Evolutionary conservation across 192 early-diverging fungal species (phyloP), one percentile per base, ranked within the genome.

Genomic region (Funneliformis geosporum): DNA sequence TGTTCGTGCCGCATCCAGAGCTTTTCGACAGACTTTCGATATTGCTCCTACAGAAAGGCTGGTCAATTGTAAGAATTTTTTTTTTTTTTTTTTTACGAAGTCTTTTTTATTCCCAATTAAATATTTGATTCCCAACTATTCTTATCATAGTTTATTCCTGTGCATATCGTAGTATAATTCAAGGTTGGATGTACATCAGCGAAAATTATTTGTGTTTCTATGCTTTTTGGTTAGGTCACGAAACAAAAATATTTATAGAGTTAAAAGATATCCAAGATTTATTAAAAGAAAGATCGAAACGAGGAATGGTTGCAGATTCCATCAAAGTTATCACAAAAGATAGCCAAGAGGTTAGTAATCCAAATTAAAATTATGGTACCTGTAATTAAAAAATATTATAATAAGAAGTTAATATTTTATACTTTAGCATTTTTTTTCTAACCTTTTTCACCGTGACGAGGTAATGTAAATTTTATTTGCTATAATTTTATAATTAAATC

Each of bases 151-250:
- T 90, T 83, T 99, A 99, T 85, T 95, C 96, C 12, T 96, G 95
- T 79, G 92, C 95, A 4, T 96, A 95, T 77, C 90, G 95, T 65
- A 88, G 88, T 33, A 88, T 93, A 65, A 93, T 93, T 82, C 98
- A 99, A 85, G 98, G 98, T 0, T 99, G 98, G 98, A 85, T 99
- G 84, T 99, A 99, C 80, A 90, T 99, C 60, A 95, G 94, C 68
- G 91, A 95, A 80, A 94, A 96, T 78, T 93, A 96, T 82, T 82
- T 97, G 33, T 95, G 94, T 87, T 99, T 99, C 81, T 95, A 99
- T 85, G 96, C 96, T 25, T 96, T 96, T 76, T 86, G 98, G 59
- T 89, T 99, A 50, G 96, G 96, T 2, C 88, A 91, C 6, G 98
- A 99, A 82, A 98, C 96, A 47, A 96, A 95, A 82, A 85, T 97